Evolutionary conservation across 2,329 filamentous ascomycete species (phyloP).

Genomic region (Aureobasidium sp.): DNA sequence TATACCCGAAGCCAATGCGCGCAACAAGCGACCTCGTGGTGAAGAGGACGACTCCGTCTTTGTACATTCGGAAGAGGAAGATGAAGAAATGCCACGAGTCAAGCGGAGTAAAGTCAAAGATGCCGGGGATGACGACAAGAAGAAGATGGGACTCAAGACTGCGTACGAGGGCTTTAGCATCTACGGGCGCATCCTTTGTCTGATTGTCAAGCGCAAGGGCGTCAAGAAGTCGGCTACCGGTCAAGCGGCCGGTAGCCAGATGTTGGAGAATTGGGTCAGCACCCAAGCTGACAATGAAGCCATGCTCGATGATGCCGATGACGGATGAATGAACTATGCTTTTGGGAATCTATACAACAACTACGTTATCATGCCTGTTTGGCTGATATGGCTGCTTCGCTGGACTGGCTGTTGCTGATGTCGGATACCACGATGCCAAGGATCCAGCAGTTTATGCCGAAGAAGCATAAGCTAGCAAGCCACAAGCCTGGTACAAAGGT

Average conservation of each 20-base stretch:
- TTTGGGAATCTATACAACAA: neutral
- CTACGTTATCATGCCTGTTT: neutral
- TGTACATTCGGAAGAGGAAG: conserved; percentile 32
- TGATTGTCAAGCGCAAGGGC: conserved; percentile 72
- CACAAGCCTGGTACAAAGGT: conserved; percentile 84
- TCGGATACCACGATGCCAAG: conserved; percentile 73
- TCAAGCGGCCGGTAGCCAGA: conserved; percentile 27
- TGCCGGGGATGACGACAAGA: conserved; percentile 62
- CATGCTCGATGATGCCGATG: conserved; percentile 27
- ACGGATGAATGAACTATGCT: conserved; percentile 16
- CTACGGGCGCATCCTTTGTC: conserved; percentile 83
- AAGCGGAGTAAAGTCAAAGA: conserved; percentile 20
- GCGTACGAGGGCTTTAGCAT: conserved; percentile 94
- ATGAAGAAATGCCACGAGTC: conserved; percentile 31
- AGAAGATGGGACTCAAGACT: conserved; percentile 80
- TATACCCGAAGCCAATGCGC: conserved; percentile 44
- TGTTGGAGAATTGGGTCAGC: conserved; percentile 35
- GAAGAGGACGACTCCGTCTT: conserved; percentile 28
- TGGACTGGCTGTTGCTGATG: conserved; percentile 29
- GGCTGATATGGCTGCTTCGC: neutral
- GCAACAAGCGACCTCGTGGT: conserved; percentile 22
- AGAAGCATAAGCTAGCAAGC: conserved; percentile 68
- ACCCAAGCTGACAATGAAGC: conserved; percentile 32
- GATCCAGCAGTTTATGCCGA: conserved; percentile 80
- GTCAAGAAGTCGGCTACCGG: conserved; percentile 32